phyloP scores from a whole-genome alignment of 2,329 filamentous ascomycete species.

The Helicocarpus griseus region DNA sequence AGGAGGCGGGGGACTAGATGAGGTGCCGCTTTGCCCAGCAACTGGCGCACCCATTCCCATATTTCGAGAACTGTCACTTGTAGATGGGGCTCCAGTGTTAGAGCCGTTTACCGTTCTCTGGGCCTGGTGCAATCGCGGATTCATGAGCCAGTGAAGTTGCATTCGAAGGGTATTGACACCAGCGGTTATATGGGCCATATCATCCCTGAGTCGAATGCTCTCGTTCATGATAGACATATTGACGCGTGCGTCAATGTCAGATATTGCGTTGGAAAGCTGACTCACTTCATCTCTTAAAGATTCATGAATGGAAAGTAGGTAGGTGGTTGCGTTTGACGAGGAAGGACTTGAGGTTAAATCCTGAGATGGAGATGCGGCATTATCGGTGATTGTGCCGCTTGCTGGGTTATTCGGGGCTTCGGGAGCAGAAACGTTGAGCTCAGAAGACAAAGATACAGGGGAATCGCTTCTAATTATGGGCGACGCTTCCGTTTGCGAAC shows the following conservation, averaged over 20 bases:
- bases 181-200: slow-evolving; percentile 52
- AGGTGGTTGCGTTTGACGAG: slow-evolving; percentile 40
- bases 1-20: slow-evolving; percentile 16
- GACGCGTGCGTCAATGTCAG: slow-evolving; percentile 50
- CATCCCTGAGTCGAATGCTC: slow-evolving; percentile 51
- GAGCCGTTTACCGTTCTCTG: slow-evolving; percentile 17
- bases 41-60: slow-evolving; percentile 2
- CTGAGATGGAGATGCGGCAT: not conserved
- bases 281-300: slow-evolving; percentile 50
- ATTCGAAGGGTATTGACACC: slow-evolving; percentile 49
- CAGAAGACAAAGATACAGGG: slow-evolving; percentile 8
- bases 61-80: slow-evolving; percentile 9
- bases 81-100: slow-evolving; percentile 8
- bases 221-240: slow-evolving; percentile 57
- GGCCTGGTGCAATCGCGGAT: slow-evolving; percentile 42
- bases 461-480: slow-evolving; percentile 10
- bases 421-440: slow-evolving; percentile 12
- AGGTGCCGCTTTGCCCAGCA: slow-evolving; percentile 12
- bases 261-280: slow-evolving; percentile 45
- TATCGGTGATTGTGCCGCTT: not conserved
- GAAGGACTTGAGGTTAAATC: slow-evolving; percentile 17
- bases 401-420: slow-evolving; percentile 6
- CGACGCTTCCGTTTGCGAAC: slow-evolving; percentile 10
- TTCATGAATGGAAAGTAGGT: slow-evolving; percentile 53
- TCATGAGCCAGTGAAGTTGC: slow-evolving; percentile 55